Conservation (phyloP, 305 asterid genomes). For the Lippia alba region DNA sequence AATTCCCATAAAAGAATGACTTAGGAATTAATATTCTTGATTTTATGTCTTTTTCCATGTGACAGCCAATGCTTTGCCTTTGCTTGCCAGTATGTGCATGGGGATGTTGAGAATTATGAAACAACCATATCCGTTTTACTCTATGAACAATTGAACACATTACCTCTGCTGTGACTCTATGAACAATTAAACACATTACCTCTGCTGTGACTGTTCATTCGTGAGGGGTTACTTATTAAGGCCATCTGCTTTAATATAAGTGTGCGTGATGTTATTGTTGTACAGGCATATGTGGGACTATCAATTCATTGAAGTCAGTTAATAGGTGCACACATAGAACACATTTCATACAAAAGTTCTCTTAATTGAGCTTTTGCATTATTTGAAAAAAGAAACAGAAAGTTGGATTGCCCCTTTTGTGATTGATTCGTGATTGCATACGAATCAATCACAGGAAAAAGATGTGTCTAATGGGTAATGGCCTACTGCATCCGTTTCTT, state of each 20-base stretch:
- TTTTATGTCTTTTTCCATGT: constrained; percentile 47
- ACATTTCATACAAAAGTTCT: neutral
- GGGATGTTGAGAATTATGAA: constrained; percentile 48
- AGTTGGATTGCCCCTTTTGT: neutral
- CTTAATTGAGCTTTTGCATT: constrained; percentile 16
- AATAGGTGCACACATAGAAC: constrained; percentile 31
- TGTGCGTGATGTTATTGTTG: constrained; percentile 31
- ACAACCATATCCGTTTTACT: constrained; percentile 19
- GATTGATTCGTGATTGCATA: neutral
- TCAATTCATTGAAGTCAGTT: constrained; percentile 38
- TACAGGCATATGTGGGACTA: constrained; percentile 39
- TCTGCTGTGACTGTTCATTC: constrained; percentile 29
- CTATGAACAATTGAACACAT: constrained; percentile 23
- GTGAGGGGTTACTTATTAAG: neutral
- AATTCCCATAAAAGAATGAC: constrained; percentile 22
- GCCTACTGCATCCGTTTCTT: no score
- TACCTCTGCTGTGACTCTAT: no score
- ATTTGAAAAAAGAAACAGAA: neutral
- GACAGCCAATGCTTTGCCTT: constrained; percentile 59
- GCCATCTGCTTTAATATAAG: neutral
- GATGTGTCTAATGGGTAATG: neutral
- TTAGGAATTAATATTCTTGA: constrained; percentile 42
- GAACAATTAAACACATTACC: constrained; percentile 21
- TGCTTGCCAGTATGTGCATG: constrained; percentile 59
- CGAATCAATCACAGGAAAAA: neutral